These are phyloP conservation scores for Candida morakotiae DNA, from an alignment of 805 yeast genomes.

Conservation along the genomic window DNA sequence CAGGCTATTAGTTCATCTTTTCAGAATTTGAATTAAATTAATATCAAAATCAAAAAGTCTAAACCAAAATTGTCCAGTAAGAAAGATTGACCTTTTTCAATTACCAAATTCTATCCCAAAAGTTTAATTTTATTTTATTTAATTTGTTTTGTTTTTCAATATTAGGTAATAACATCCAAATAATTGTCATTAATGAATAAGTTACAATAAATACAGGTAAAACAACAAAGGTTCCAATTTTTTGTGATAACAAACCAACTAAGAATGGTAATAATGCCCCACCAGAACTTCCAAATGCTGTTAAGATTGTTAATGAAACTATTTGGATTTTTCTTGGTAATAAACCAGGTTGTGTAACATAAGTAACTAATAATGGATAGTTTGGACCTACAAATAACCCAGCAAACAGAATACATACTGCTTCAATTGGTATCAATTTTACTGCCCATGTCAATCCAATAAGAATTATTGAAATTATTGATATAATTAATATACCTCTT, in stretches of 20 bases:
- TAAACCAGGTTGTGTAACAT: conserved; percentile 38
- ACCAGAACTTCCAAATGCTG: conserved; percentile 55
- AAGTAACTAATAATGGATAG: conserved; percentile 50
- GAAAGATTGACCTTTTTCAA: no score
- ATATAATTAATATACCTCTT: conserved; percentile 36
- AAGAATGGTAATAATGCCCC: conserved; percentile 55
- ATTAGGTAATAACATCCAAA: conserved; percentile 43
- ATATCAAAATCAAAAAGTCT: no score
- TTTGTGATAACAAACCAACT: conserved; percentile 47
- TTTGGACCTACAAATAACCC: conserved; percentile 68
- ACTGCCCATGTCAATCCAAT: conserved; percentile 46
- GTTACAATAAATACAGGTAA: conserved; percentile 44
- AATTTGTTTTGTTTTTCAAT: conserved; percentile 3
- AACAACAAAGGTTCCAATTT: conserved; percentile 44
- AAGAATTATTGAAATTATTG: conserved; percentile 30
- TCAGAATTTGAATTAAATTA: no score
- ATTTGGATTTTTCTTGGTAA: conserved; percentile 51
- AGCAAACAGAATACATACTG: conserved; percentile 42
- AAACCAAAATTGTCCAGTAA: no score
- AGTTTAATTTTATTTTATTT: conserved; percentile 2
- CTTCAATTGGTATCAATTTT: conserved; percentile 41
- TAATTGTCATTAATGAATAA: conserved; percentile 25
- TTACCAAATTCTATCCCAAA: conserved; percentile 14
- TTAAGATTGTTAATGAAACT: conserved; percentile 46
- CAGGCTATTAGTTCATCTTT: no score